Conservation (phyloP, 1,139 yeast species). For the Sugiyamaella japonica region DNA sequence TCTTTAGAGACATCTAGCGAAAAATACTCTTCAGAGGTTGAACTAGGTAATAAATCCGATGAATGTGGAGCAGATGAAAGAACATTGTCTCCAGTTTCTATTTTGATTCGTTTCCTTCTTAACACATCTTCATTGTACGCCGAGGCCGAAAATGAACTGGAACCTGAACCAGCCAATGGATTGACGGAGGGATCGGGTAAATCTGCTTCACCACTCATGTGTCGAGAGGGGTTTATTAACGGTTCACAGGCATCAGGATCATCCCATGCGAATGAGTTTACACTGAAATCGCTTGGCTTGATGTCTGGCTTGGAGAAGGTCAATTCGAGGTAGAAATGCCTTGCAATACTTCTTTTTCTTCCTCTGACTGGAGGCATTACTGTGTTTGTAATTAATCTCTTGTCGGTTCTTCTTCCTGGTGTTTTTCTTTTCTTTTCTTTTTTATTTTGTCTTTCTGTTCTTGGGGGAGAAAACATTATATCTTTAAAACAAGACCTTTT, state of each 20-base stretch:
- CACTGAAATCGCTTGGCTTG: conserved; percentile 8
- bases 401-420: neutral
- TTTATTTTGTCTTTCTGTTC: neutral
- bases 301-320: conserved; percentile 13
- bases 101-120: conserved; percentile 9
- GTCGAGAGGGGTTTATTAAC: neutral
- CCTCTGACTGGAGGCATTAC: conserved; percentile 18
- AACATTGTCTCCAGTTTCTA: conserved; percentile 3
- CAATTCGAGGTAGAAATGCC: conserved; percentile 18
- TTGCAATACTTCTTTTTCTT: conserved; percentile 16
- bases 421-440: conserved; percentile 1
- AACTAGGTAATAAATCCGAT: conserved; percentile 5
- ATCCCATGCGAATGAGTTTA: conserved; percentile 11
- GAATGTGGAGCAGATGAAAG: neutral
- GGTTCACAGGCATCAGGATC: conserved; percentile 3
- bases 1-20: conserved; percentile 1
- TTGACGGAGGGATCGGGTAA: neutral
- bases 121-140: neutral
- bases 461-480: neutral
- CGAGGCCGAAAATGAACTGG: neutral
- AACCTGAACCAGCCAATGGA: neutral
- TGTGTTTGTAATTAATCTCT: neutral
- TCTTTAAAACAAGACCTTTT: neutral
- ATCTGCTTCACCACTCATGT: neutral
- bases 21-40: conserved; percentile 9